Percentiles rank a stretch among this genome's conserved stretches.
Conservation (phyloP, 2,329 filamentous ascomycete species). For the Penicillium sp. region DNA sequence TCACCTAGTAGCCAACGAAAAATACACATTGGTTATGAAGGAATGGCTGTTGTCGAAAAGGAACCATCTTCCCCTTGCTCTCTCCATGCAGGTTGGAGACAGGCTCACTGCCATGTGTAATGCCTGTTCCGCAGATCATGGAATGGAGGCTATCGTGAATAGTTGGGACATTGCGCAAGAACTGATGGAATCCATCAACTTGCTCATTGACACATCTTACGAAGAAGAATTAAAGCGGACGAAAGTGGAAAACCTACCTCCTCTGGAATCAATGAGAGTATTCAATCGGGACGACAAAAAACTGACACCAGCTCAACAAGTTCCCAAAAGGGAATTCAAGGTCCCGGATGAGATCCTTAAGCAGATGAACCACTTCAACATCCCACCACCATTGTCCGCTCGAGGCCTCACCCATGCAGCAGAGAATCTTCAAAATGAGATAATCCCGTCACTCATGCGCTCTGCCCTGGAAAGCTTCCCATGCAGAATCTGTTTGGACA, state of each 20-base stretch:
- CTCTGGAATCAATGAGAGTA: constrained; percentile 5
- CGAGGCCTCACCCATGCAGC: background rate
- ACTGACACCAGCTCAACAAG: background rate
- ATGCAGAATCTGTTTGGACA: constrained; percentile 17
- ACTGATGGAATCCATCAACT: constrained; percentile 1
- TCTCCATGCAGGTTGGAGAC: background rate
- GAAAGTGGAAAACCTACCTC: constrained; percentile 2
- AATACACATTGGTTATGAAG: constrained; percentile 3
- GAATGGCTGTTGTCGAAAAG: constrained; percentile 7
- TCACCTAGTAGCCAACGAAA: constrained; percentile 8
- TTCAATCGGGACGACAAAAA: constrained; percentile 11
- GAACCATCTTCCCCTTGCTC: constrained; percentile 3
- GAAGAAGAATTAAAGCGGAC: background rate
- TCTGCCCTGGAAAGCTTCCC: constrained; percentile 16
- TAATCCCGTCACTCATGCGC: constrained; percentile 8
- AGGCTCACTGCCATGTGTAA: constrained; percentile 8
- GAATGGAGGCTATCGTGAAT: background rate
- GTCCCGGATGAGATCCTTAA: background rate
- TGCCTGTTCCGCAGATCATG: constrained; percentile 9
- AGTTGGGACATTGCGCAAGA: constrained; percentile 2
- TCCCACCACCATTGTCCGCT: background rate
- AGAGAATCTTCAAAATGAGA: constrained; percentile 3
- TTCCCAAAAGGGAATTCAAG: background rate
- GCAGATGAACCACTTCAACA: background rate
- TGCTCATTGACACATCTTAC: background rate